phyloP scores from a whole-genome alignment of 257 asterid species.

The Perilla frutescens region DNA sequence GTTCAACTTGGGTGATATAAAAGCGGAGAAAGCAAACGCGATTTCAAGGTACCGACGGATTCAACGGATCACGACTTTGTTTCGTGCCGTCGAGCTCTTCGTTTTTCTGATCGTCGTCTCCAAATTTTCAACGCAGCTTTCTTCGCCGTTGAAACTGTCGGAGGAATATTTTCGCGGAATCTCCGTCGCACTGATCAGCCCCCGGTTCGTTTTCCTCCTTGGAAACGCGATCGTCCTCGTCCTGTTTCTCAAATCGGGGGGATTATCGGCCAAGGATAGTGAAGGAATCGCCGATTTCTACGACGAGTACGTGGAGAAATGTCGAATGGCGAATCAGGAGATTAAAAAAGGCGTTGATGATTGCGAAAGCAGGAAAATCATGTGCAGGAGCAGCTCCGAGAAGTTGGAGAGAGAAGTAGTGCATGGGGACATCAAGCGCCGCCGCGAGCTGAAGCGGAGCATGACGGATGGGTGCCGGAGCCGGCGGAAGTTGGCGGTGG shows the following conservation, averaged over 20 bases:
- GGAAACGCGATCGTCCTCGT: constrained; percentile 73
- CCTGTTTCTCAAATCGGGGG: constrained; percentile 64
- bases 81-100: constrained; percentile 52
- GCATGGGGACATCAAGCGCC: constrained; percentile 24
- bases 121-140: constrained; percentile 48
- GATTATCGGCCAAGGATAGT: constrained; percentile 41
- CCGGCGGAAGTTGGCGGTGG: constrained; percentile 26
- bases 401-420: constrained; percentile 22
- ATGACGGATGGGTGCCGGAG: constrained; percentile 54
- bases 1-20: constrained; percentile 41
- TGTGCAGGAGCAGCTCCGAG: constrained; percentile 59
- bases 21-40: constrained; percentile 55
- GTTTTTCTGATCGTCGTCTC: constrained; percentile 47
- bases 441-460: constrained; percentile 54
- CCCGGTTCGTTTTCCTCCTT: constrained; percentile 68
- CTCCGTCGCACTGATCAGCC: constrained; percentile 55
- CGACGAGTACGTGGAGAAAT: constrained; percentile 66
- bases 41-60: constrained; percentile 40
- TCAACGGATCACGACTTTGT: constrained; percentile 43
- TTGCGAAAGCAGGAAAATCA: constrained; percentile 23
- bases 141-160: constrained; percentile 41
- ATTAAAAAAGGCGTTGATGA: constrained; percentile 21
- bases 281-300: constrained; percentile 50
- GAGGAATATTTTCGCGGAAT: constrained; percentile 52
- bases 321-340: constrained; percentile 41